Evolutionary conservation across 2,329 filamentous ascomycete species (phyloP).

Genomic region (Monilinia polystroma): DNA sequence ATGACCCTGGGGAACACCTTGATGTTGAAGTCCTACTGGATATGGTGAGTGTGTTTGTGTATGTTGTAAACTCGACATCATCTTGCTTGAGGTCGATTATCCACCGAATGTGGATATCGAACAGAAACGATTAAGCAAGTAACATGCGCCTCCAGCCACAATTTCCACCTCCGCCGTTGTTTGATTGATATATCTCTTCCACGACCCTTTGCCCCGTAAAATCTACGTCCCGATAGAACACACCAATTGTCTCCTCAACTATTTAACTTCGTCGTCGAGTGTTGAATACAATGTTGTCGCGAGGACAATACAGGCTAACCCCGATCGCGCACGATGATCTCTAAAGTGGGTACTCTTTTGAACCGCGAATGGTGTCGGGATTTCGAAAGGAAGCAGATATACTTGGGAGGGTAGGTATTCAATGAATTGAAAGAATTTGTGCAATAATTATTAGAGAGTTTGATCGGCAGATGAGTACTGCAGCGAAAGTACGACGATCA

Average conservation of each 20-base stretch:
- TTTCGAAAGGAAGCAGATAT: conserved; percentile 15
- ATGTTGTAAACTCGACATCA: conserved; percentile 70
- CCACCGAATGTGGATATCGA: conserved; percentile 60
- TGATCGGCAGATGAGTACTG: conserved; percentile 24
- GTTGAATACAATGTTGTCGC: conserved; percentile 26
- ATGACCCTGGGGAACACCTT: conserved; percentile 61
- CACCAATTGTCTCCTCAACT: conserved; percentile 25
- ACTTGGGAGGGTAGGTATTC: not conserved
- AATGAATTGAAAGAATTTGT: conserved; percentile 13
- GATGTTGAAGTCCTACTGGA: conserved; percentile 67
- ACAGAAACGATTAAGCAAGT: conserved; percentile 36
- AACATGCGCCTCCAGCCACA: conserved; percentile 34
- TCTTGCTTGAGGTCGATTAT: conserved; percentile 49
- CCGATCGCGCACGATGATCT: conserved; percentile 25
- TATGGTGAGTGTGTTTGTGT: conserved; percentile 69
- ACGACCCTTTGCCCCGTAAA: conserved; percentile 29
- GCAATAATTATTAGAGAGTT: not conserved
- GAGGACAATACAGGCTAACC: conserved; percentile 34
- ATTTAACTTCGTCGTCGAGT: conserved; percentile 18
- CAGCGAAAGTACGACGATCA: conserved; percentile 28
- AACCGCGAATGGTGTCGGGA: conserved; percentile 24
- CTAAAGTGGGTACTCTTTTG: conserved; percentile 22
- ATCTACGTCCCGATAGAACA: not conserved
- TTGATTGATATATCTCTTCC: conserved; percentile 44
- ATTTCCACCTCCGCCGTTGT: conserved; percentile 45